Evolutionary conservation across 306 rosid genomes (phyloP), one percentile per base, ranked within the genome.

Genomic region (Alnus glutinosa): DNA sequence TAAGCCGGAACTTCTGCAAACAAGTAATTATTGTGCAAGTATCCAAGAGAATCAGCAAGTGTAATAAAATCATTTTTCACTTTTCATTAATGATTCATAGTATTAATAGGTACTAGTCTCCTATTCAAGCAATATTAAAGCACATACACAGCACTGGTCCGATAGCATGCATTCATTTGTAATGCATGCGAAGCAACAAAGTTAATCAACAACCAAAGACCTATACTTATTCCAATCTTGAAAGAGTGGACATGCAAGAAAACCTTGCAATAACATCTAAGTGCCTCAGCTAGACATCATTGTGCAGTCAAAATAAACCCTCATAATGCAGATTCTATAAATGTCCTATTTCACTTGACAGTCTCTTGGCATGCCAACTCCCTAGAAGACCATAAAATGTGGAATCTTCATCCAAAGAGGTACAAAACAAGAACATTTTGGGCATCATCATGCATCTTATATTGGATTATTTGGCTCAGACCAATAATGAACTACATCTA

Each of bases 1-100:
- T 95, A 79, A 95, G 90, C 74, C 75, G 82, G 85, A 95, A 95
- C 85, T 93, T 95, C 98, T 95, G 84, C 75, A 82, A 77, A 77
- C 71, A 77, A 68, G 23, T 14, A 57, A 58, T 57, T 77, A 72
- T 46, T 63, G 14, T 18, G 57, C 36, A 62, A 55, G 69, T 44
- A 48, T 75, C 82, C 50, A 34, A 59, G 52, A 55, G 42, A 77
- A 76, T 48, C n/a, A 11, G 46, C 0, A 9, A 18, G 72, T n/a
- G 28, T 9, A 68, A 9, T 64, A 39, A 42, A 68, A 8, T 0
- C 34, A 68, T 68, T 68, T 67, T 30, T 32, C 19, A 16, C 28
- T 18, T 42, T 9, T 4, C 15, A 18, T 67, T 18, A 8, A 67
- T 8, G 51, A 36, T 61, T 16, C 74, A 62, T 12, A 34, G 34